phyloP scores from a whole-genome alignment of 1,284 basidiomycete species.

The Ustilago trichophora region DNA sequence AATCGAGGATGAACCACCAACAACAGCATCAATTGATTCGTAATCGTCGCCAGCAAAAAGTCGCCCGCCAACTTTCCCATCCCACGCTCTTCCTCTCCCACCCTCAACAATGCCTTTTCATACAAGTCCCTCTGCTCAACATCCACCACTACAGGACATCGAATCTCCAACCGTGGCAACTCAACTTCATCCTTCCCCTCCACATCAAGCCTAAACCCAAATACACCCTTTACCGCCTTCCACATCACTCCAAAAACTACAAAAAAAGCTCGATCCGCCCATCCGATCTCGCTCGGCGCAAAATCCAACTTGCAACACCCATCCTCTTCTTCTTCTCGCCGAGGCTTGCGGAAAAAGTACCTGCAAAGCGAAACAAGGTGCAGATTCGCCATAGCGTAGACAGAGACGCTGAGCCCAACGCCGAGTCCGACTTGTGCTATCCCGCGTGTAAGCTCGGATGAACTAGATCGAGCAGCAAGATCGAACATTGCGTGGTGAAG shows the following conservation, averaged over 20 bases:
- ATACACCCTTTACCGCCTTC: slow-evolving; percentile 1
- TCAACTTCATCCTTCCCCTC: slow-evolving; percentile 1
- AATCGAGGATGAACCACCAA: slow-evolving; percentile 25
- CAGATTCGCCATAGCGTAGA: slow-evolving; percentile 3
- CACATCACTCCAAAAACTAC: slow-evolving; percentile 9
- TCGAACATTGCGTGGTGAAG: background rate
- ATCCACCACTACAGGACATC: slow-evolving; percentile 5
- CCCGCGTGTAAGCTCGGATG: background rate
- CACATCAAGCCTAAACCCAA: background rate
- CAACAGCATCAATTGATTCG: slow-evolving; percentile 33
- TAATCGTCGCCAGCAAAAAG: slow-evolving; percentile 20
- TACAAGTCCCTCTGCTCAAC: background rate
- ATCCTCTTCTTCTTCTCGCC: background rate
- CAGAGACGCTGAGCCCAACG: slow-evolving; percentile 1
- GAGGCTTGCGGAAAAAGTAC: slow-evolving; percentile 6
- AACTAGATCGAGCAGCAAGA: background rate
- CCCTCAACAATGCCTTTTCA: background rate
- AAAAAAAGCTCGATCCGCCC: slow-evolving; percentile 13
- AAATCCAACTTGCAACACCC: slow-evolving; percentile 10
- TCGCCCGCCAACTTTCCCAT: background rate
- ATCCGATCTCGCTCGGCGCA: slow-evolving; percentile 10
- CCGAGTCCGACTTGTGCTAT: slow-evolving; percentile 10
- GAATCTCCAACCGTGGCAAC: slow-evolving; percentile 12
- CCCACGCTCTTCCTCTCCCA: too few species aligned
- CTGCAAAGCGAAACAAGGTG: slow-evolving; percentile 11